Percentiles rank a stretch among this genome's conserved stretches.
Conservation (phyloP, 2,329 filamentous ascomycete genomes). For the Scedosporium boydii region DNA sequence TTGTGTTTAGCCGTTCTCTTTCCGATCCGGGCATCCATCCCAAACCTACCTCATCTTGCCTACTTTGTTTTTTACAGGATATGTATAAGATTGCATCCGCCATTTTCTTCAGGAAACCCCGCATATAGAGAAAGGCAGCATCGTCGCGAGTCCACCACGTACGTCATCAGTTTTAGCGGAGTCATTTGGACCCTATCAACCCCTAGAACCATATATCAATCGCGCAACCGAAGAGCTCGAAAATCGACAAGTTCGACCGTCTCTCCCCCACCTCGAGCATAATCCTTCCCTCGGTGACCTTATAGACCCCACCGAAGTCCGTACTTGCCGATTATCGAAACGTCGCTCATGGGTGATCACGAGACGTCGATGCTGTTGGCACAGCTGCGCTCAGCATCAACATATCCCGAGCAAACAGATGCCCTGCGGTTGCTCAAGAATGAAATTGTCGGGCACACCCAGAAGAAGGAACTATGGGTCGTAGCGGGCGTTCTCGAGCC, state of each 20-base stretch:
- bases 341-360: constrained; percentile 40
- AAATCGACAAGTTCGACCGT: neutral
- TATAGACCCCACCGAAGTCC: neutral
- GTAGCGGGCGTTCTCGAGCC: constrained; percentile 57
- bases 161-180: neutral
- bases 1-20: neutral
- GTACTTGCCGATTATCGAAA: neutral
- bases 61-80: too few species aligned
- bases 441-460: constrained; percentile 76
- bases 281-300: too few species aligned
- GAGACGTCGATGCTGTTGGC: constrained; percentile 43
- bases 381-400: constrained; percentile 46
- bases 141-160: neutral
- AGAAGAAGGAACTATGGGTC: constrained; percentile 76
- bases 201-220: neutral
- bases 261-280: too few species aligned
- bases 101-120: neutral
- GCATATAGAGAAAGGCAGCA: neutral
- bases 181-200: neutral
- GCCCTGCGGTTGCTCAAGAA: constrained; percentile 74
- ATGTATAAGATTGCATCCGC: too few species aligned
- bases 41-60: neutral
- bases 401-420: constrained; percentile 40
- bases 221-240: neutral
- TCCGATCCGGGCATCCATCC: neutral